These are phyloP conservation scores for Russula compacta DNA, from an alignment of 768 basidiomycete species.

Conservation along the genomic window DNA sequence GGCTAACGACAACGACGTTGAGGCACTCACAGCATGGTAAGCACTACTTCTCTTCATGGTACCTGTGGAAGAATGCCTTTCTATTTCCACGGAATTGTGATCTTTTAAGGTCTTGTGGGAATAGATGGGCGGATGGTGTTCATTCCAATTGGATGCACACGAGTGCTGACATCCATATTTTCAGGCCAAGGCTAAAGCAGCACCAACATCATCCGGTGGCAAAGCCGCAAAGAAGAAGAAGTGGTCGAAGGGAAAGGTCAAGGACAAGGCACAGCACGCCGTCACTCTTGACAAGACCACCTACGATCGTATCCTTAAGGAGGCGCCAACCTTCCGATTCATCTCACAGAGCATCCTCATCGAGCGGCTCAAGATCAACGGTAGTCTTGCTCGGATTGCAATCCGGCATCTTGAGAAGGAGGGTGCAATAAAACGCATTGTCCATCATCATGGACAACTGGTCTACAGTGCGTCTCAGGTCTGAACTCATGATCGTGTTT, in stretches of 20 bases:
- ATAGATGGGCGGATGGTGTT: slow-evolving; percentile 24
- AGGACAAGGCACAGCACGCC: slow-evolving; percentile 99
- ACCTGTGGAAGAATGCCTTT: neutral
- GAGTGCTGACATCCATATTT: slow-evolving; percentile 8
- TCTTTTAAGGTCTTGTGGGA: neutral
- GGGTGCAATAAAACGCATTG: slow-evolving; percentile 88
- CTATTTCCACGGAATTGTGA: neutral
- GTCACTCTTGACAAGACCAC: slow-evolving; percentile 91
- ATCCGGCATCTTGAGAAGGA: slow-evolving; percentile 92
- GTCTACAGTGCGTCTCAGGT: slow-evolving; percentile 76
- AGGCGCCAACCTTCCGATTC: slow-evolving; percentile 98
- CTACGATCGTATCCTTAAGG: slow-evolving; percentile 92
- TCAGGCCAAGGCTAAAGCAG: slow-evolving; percentile 57
- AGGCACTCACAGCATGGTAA: slow-evolving; percentile 29
- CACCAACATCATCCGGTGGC: slow-evolving; percentile 55
- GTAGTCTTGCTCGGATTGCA: slow-evolving; percentile 83
- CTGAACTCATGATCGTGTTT: neutral
- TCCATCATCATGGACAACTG: slow-evolving; percentile 90
- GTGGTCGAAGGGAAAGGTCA: slow-evolving; percentile 99
- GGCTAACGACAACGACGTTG: slow-evolving; percentile 19
- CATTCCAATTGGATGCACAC: slow-evolving; percentile 20
- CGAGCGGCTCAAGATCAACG: slow-evolving; percentile 96
- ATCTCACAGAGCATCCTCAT: slow-evolving; percentile 98
- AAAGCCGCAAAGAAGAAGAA: slow-evolving; percentile 99
- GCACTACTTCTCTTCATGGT: slow-evolving; percentile 13